Evolutionary conservation across 2,329 filamentous ascomycete species (phyloP).

Genomic region (Apiospora arundinis): DNA sequence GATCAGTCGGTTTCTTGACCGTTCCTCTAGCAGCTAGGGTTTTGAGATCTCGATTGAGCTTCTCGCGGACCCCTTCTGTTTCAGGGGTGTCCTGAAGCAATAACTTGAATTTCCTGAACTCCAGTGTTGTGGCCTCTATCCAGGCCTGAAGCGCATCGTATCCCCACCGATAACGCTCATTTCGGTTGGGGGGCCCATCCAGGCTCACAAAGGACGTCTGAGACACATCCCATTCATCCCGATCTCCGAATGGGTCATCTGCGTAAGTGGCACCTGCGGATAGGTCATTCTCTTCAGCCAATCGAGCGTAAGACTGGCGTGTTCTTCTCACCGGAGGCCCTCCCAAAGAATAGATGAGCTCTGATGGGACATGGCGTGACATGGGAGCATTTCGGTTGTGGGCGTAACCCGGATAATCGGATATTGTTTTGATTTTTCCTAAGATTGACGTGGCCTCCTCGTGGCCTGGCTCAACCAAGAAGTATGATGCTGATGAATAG

Average conservation of each 20-base stretch:
- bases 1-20: neutral
- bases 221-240: neutral
- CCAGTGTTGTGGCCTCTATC: constrained; percentile 21
- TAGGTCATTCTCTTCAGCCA: neutral
- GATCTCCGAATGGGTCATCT: neutral
- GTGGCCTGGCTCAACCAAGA: neutral
- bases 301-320: neutral
- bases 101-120: constrained; percentile 27
- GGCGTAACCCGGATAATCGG: neutral
- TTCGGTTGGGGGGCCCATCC: neutral
- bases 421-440: neutral
- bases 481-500: neutral
- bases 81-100: constrained; percentile 24
- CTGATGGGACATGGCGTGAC: neutral
- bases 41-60: constrained; percentile 4
- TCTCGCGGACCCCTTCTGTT: constrained; percentile 24
- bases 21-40: neutral
- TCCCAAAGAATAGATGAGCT: neutral
- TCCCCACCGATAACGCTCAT: constrained; percentile 27
- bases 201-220: neutral
- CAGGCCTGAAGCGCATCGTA: constrained; percentile 27
- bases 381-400: neutral
- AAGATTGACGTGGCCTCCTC: neutral
- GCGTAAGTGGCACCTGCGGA: too few relatives aligned
- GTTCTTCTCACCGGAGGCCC: neutral